phyloP scores from a whole-genome alignment of 2,329 filamentous ascomycete species.

The Claviceps purpurea region DNA sequence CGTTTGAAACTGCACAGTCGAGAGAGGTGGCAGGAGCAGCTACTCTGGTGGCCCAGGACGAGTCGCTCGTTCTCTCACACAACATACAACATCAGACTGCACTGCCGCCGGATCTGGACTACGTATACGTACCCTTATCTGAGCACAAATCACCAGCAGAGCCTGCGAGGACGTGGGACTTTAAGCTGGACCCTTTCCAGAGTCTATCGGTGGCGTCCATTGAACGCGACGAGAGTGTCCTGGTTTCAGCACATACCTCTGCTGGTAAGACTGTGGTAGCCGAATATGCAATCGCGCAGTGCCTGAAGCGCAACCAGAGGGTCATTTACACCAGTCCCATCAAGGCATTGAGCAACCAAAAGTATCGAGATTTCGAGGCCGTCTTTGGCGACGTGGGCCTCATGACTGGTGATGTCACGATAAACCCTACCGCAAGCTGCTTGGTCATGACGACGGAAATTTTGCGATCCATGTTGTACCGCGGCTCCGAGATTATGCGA shows the following conservation, averaged over 20 bases:
- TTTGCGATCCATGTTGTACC: constrained; percentile 94
- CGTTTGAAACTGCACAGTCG: constrained; percentile 89
- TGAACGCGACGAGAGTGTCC: constrained; percentile 86
- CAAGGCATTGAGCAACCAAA: constrained; percentile 97
- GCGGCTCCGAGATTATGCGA: constrained; percentile 97
- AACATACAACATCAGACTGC: constrained; percentile 98
- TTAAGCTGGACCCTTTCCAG: constrained; percentile 95
- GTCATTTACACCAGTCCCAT: constrained; percentile 99
- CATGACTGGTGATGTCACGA: constrained; percentile 98
- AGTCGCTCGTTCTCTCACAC: constrained; percentile 74
- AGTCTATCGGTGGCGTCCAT: constrained; percentile 90
- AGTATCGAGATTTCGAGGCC: constrained; percentile 90
- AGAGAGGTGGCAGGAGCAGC: constrained; percentile 74
- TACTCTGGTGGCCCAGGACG: constrained; percentile 51
- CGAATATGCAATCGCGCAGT: constrained; percentile 96
- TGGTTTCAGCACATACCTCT: constrained; percentile 94
- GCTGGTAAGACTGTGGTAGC: constrained; percentile 97
- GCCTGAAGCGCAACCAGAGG: constrained; percentile 90
- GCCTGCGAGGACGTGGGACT: constrained; percentile 73
- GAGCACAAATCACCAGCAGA: constrained; percentile 82
- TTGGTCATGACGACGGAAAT: constrained; percentile 99
- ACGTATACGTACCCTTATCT: constrained; percentile 89
- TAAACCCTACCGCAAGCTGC: constrained; percentile 95
- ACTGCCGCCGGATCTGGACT: constrained; percentile 82
- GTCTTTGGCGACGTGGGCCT: constrained; percentile 94